A percentile compares a stretch with the other conserved stretches of the same genome.
Evolutionary conservation across 108 stramenopile species (phyloP).

Genomic region (Nitzschia palea): DNA sequence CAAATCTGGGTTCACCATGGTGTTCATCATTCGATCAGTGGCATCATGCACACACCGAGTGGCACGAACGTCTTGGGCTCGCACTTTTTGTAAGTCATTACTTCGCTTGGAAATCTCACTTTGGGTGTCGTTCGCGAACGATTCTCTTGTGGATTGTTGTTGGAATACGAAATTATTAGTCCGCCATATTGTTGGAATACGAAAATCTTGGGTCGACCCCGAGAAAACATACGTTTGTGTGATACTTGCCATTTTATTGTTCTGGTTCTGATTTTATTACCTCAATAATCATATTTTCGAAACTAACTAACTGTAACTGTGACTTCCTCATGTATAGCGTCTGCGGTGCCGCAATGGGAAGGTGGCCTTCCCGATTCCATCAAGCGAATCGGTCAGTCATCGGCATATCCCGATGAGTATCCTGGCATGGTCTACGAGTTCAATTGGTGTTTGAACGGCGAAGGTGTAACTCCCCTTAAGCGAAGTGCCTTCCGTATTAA

Average conservation of each 20-base stretch:
- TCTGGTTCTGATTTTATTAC: not conserved
- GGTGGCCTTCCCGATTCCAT: constrained; percentile 60
- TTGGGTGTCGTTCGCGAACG: not conserved
- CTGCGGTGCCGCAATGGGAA: constrained; percentile 28
- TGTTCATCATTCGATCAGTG: constrained; percentile 16
- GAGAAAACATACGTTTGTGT: not conserved
- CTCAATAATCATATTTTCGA: not conserved
- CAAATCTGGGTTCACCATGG: constrained; percentile 12
- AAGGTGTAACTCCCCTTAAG: constrained; percentile 86
- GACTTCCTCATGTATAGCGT: constrained; percentile 2
- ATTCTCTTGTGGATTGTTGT: not conserved
- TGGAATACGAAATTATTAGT: constrained; percentile 9
- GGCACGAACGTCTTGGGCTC: constrained; percentile 18
- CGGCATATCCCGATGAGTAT: constrained; percentile 78
- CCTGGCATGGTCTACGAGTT: constrained; percentile 86
- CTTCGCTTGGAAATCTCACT: not conserved
- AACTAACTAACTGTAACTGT: not conserved
- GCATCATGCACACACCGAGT: constrained; percentile 18
- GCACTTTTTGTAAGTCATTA: constrained; percentile 27
- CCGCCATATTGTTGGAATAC: constrained; percentile 2
- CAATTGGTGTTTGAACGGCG: constrained; percentile 88
- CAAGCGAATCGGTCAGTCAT: constrained; percentile 62
- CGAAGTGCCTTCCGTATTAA: constrained; percentile 84
- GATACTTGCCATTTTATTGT: not conserved
- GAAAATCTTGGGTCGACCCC: constrained; percentile 1